A percentile compares a stretch with the other conserved stretches of the same genome.
These are phyloP conservation scores for Penicillium sp. DNA, from an alignment of 2,329 filamentous ascomycete species.

Conservation along the genomic window DNA sequence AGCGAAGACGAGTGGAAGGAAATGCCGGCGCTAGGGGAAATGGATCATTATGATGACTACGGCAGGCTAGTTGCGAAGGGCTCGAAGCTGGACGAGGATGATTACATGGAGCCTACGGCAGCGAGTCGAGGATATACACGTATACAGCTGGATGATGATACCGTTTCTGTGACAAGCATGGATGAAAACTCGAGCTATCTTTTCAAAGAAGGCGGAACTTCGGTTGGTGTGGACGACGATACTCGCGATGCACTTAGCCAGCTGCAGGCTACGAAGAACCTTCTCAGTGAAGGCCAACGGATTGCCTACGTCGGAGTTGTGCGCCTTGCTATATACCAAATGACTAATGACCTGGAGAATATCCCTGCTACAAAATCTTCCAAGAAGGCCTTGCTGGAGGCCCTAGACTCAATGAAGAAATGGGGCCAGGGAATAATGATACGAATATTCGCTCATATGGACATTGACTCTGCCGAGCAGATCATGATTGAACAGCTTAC, in stretches of 20 bases:
- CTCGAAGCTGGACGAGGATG: constrained; percentile 64
- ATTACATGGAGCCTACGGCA: constrained; percentile 76
- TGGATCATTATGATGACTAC: constrained; percentile 94
- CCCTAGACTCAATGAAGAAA: constrained; percentile 79
- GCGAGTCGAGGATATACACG: constrained; percentile 94
- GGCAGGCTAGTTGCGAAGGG: constrained; percentile 82
- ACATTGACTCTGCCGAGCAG: constrained; percentile 82
- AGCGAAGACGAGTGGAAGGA: constrained; percentile 79
- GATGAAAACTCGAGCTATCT: constrained; percentile 96
- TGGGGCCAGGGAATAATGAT: constrained; percentile 99
- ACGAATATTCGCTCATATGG: constrained; percentile 90
- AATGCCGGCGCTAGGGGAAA: constrained; percentile 90
- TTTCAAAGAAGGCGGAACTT: constrained; percentile 72
- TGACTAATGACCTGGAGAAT: constrained; percentile 65
- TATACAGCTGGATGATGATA: constrained; percentile 93
- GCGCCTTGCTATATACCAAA: constrained; percentile 71
- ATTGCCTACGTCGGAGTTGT: constrained; percentile 94
- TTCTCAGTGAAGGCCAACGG: constrained; percentile 90
- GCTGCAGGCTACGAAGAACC: constrained; percentile 91
- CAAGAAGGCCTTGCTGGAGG: constrained; percentile 67
- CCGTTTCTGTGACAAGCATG: constrained; percentile 88
- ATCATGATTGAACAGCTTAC: constrained; percentile 98
- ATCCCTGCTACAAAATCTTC: constrained; percentile 58
- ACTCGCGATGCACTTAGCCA: constrained; percentile 81
- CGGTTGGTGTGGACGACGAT: constrained; percentile 65